Evolutionary conservation across 768 basidiomycete species (phyloP).

Genomic region (Termitomyces sp.): DNA sequence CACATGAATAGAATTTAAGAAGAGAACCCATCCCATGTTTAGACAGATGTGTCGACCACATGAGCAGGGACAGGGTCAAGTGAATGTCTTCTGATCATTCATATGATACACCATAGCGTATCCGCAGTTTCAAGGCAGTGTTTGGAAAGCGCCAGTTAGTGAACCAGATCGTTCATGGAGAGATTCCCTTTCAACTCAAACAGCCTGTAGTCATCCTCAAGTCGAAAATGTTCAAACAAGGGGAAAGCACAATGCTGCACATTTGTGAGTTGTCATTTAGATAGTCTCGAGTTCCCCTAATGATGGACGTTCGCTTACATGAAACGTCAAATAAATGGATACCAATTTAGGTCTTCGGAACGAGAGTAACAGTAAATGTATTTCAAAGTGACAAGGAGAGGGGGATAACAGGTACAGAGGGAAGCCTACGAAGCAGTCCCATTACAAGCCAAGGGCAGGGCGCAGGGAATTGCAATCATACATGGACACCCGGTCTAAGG

Average conservation of each 20-base stretch:
- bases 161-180: no score
- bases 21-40: not conserved
- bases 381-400: constrained; percentile 1
- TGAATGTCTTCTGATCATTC: not conserved
- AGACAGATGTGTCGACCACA: not conserved
- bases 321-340: not conserved
- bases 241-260: no score
- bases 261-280: no score
- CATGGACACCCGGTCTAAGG: constrained; percentile 6
- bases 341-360: not conserved
- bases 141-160: no score
- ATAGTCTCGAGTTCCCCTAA: no score
- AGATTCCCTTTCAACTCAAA: no score
- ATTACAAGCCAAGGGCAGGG: constrained; percentile 12
- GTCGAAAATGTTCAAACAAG: no score
- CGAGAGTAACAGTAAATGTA: not conserved
- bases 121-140: not conserved
- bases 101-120: not conserved
- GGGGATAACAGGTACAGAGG: constrained; percentile 6
- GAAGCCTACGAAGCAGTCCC: constrained; percentile 3
- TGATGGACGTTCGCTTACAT: no score
- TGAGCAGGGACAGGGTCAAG: not conserved
- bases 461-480: not conserved
- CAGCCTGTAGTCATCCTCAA: no score
- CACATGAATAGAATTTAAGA: not conserved